Evolutionary conservation across 108 stramenopile genomes (phyloP).

Genomic region (Craspedostauros australis): DNA sequence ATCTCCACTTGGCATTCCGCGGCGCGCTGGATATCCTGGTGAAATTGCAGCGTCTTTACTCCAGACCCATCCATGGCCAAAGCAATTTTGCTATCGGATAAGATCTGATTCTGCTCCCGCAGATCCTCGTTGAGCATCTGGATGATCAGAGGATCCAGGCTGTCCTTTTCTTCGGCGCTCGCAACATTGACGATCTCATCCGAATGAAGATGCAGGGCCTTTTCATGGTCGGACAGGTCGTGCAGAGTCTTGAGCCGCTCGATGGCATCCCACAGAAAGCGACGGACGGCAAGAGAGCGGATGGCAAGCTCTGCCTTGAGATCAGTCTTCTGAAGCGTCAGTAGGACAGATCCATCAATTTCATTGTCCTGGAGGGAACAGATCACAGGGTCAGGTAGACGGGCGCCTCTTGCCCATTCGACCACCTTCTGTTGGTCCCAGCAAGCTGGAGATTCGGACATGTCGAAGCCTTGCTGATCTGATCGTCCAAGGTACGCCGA

Average conservation of each 20-base stretch:
- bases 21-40: constrained; percentile 9
- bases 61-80: no score
- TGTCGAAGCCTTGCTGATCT: no score
- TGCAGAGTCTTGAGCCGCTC: constrained; percentile 18
- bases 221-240: constrained; percentile 11
- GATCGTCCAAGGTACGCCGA: no score
- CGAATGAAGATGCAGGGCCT: constrained; percentile 25
- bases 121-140: neutral
- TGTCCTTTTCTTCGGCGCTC: neutral
- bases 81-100: neutral
- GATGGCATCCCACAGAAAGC: constrained; percentile 44
- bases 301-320: constrained; percentile 38
- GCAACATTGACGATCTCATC: constrained; percentile 28
- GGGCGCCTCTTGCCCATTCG: no score
- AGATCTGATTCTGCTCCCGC: neutral
- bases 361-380: constrained; percentile 23
- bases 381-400: no score
- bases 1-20: constrained; percentile 27
- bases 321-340: constrained; percentile 33
- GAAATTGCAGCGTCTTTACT: no score
- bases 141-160: neutral
- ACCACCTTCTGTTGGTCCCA: no score
- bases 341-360: constrained; percentile 44
- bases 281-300: constrained; percentile 28
- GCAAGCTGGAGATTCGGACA: no score